phyloP scores from a whole-genome alignment of 2,329 filamentous ascomycete species.

The Botrytis hyacinthi region DNA sequence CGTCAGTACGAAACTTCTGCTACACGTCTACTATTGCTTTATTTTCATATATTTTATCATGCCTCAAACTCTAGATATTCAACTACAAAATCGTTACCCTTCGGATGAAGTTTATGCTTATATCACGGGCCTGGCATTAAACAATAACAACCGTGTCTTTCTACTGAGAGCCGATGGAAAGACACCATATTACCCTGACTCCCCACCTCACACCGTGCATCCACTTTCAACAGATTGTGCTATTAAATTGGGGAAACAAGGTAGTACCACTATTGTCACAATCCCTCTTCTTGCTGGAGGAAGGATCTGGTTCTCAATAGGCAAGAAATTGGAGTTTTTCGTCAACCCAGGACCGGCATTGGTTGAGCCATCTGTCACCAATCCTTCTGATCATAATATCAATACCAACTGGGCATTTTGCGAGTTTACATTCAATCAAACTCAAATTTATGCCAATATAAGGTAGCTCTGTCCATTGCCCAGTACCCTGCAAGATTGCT shows the following conservation, averaged over 20 bases:
- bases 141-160: constrained; percentile 57
- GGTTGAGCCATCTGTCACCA: constrained; percentile 72
- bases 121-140: constrained; percentile 64
- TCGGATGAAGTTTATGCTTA: constrained; percentile 64
- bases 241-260: constrained; percentile 62
- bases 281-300: constrained; percentile 70
- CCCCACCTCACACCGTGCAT: constrained; percentile 51
- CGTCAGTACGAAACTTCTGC: neutral
- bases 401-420: constrained; percentile 63
- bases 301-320: constrained; percentile 68
- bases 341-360: constrained; percentile 67
- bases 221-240: constrained; percentile 57
- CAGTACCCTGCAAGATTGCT: neutral
- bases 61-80: constrained; percentile 49
- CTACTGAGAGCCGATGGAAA: constrained; percentile 65
- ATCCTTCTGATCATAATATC: constrained; percentile 62
- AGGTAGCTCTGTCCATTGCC: neutral
- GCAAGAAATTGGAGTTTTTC: constrained; percentile 61
- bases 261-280: constrained; percentile 56
- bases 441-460: constrained; percentile 66
- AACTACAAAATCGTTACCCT: constrained; percentile 63
- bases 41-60: neutral
- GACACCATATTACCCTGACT: constrained; percentile 62
- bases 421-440: constrained; percentile 65
- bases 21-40: neutral